Evolutionary conservation across 768 basidiomycete genomes (phyloP).

Genomic region (Russula olivacea): DNA sequence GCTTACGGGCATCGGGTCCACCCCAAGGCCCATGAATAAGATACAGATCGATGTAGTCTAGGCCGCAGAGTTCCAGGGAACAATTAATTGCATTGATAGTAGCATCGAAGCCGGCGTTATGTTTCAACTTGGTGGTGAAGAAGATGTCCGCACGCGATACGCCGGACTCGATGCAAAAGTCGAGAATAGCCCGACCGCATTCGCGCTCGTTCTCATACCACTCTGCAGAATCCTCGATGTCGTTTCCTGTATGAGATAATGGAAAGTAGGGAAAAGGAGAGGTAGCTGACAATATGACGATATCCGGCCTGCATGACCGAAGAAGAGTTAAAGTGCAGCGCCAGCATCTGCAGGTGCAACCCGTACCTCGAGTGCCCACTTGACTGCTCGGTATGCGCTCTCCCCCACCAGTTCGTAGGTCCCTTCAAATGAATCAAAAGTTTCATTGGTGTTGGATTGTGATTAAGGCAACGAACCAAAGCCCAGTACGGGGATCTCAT

Average conservation of each 20-base stretch:
- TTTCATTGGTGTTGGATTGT: neutral
- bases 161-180: conserved; percentile 30
- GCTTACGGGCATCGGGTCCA: conserved; percentile 47
- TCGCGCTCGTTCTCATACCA: conserved; percentile 64
- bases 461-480: conserved; percentile 36
- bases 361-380: conserved; percentile 54
- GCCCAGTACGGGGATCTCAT: conserved; percentile 52
- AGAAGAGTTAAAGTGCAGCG: neutral
- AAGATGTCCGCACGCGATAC: conserved; percentile 55
- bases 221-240: conserved; percentile 41
- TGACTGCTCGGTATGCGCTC: conserved; percentile 51
- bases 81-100: conserved; percentile 43
- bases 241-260: conserved; percentile 3
- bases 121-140: conserved; percentile 64
- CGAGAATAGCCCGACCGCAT: conserved; percentile 51
- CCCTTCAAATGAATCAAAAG: conserved; percentile 29
- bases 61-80: conserved; percentile 47
- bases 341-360: conserved; percentile 12
- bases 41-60: conserved; percentile 68
- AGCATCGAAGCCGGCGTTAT: conserved; percentile 48
- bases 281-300: conserved; percentile 37
- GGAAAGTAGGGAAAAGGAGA: neutral
- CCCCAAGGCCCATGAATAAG: conserved; percentile 66
- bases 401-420: conserved; percentile 57
- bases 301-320: conserved; percentile 46